These are phyloP conservation scores for Penicillium sp. DNA, from an alignment of 2,329 filamentous ascomycete species.

Conservation along the genomic window DNA sequence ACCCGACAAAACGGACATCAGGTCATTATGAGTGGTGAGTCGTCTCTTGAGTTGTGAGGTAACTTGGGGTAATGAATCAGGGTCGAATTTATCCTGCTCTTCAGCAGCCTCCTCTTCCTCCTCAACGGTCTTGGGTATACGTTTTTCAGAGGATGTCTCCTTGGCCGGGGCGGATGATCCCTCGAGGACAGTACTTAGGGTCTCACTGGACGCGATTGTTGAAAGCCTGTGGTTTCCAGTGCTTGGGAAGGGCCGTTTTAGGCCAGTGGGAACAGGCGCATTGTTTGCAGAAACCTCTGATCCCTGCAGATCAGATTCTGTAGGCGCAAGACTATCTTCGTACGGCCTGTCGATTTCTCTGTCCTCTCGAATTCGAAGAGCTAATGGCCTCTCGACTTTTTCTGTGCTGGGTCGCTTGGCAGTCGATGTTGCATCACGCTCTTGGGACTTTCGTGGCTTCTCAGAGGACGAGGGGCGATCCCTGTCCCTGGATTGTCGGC, in stretches of 20 bases:
- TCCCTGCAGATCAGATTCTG: slow-evolving; percentile 34
- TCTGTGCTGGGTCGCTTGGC: slow-evolving; percentile 29
- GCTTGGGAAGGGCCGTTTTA: slow-evolving; percentile 54
- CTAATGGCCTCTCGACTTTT: slow-evolving; percentile 19
- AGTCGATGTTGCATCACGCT: slow-evolving; percentile 3
- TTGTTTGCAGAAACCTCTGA: slow-evolving; percentile 44
- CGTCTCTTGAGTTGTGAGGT: slow-evolving; percentile 65
- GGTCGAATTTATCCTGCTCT: slow-evolving; percentile 49
- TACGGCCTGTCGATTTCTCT: slow-evolving; percentile 19
- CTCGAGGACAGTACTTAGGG: slow-evolving; percentile 44
- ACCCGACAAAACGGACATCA: slow-evolving; percentile 86
- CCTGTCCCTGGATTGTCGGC: slow-evolving; percentile 26
- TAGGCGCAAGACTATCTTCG: slow-evolving; percentile 32
- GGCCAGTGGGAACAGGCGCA: slow-evolving; percentile 44
- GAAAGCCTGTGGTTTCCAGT: slow-evolving; percentile 60
- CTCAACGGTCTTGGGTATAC: slow-evolving; percentile 4
- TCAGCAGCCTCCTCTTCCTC: slow-evolving; percentile 32
- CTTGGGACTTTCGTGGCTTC: slow-evolving; percentile 13
- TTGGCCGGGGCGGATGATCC: slow-evolving; percentile 13
- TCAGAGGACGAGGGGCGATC: slow-evolving; percentile 18
- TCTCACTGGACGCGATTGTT: slow-evolving; percentile 63
- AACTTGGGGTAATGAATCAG: slow-evolving; percentile 52
- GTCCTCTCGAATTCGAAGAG: slow-evolving; percentile 17
- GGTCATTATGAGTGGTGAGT: slow-evolving; percentile 87
- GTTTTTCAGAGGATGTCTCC: background rate